A percentile compares a stretch with the other conserved stretches of the same genome.
Conservation (phyloP, 352 stramenopile genomes). For the Salisapilia sapeloensis region DNA sequence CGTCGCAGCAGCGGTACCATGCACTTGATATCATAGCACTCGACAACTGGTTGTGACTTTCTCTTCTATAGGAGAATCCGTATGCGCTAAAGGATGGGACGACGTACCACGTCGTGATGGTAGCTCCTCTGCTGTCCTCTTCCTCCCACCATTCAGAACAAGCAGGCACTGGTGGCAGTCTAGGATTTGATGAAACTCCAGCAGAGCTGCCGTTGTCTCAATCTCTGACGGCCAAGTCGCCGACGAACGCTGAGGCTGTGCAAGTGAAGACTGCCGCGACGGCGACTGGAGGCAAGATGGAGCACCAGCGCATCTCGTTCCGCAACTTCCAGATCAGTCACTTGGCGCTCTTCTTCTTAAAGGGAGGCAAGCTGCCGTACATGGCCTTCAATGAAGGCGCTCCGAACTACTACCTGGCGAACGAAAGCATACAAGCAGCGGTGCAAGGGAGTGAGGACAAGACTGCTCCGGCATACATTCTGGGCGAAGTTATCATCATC, state of each 20-base stretch:
- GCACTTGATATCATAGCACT: not conserved
- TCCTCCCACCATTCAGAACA: no score
- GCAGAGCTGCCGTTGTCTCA: slow-evolving; percentile 43
- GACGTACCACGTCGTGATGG: slow-evolving; percentile 55
- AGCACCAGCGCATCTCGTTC: slow-evolving; percentile 64
- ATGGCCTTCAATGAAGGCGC: slow-evolving; percentile 70
- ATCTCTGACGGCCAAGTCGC: slow-evolving; percentile 26
- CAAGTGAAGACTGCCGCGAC: slow-evolving; percentile 1
- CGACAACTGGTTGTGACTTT: slow-evolving; percentile 1
- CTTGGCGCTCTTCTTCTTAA: slow-evolving; percentile 62
- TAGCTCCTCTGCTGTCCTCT: slow-evolving; percentile 38
- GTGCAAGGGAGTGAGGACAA: slow-evolving; percentile 33
- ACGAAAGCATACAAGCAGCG: slow-evolving; percentile 60
- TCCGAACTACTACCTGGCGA: slow-evolving; percentile 63
- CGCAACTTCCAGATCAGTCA: slow-evolving; percentile 71
- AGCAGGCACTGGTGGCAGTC: not conserved
- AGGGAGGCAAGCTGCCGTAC: slow-evolving; percentile 55
- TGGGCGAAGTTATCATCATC: slow-evolving; percentile 74
- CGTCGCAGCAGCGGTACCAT: slow-evolving; percentile 28
- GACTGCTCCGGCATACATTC: slow-evolving; percentile 54
- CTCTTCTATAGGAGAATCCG: slow-evolving; percentile 24
- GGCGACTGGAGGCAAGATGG: no score
- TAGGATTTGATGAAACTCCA: slow-evolving; percentile 4
- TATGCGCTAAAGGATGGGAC: slow-evolving; percentile 53
- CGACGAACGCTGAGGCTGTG: slow-evolving; percentile 9